phyloP scores from a whole-genome alignment of 1,284 basidiomycete species.

The Chiua sp. region DNA sequence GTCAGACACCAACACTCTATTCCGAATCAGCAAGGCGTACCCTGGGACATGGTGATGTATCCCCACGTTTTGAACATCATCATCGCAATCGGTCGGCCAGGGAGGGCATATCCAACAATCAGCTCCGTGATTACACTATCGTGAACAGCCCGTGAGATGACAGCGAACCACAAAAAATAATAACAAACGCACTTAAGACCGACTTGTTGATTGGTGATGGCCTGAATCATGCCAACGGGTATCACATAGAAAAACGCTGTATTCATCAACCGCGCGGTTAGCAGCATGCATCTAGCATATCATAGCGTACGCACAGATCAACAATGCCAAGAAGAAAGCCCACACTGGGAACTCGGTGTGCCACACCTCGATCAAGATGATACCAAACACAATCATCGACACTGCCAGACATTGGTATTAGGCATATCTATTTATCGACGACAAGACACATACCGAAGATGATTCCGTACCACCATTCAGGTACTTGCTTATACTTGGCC shows the following conservation, averaged over 20 bases:
- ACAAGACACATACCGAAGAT: slow-evolving; percentile 39
- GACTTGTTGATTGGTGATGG: slow-evolving; percentile 52
- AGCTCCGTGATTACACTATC: slow-evolving; percentile 51
- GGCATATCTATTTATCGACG: not conserved
- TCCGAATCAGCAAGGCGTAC: slow-evolving; percentile 1
- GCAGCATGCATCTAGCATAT: not conserved
- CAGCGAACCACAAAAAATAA: not conserved
- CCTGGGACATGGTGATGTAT: slow-evolving; percentile 46
- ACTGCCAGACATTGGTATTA: slow-evolving; percentile 22
- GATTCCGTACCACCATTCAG: slow-evolving; percentile 73
- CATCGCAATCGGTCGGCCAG: slow-evolving; percentile 52
- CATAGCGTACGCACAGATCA: slow-evolving; percentile 27
- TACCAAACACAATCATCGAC: slow-evolving; percentile 59
- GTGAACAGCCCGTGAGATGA: slow-evolving; percentile 1
- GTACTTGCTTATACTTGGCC: slow-evolving; percentile 72
- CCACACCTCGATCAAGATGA: slow-evolving; percentile 64
- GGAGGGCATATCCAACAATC: slow-evolving; percentile 48
- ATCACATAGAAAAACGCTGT: slow-evolving; percentile 54
- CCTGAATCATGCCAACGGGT: slow-evolving; percentile 51
- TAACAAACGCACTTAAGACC: slow-evolving; percentile 43
- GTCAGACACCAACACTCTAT: slow-evolving; percentile 4
- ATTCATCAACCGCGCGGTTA: not conserved
- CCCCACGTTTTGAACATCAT: slow-evolving; percentile 54
- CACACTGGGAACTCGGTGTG: slow-evolving; percentile 62
- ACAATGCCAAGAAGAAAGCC: slow-evolving; percentile 48